A percentile compares a stretch with the other conserved stretches of the same genome.
Evolutionary conservation across 208 protist genomes (phyloP).

Genomic region (Trichomonas tenax): DNA sequence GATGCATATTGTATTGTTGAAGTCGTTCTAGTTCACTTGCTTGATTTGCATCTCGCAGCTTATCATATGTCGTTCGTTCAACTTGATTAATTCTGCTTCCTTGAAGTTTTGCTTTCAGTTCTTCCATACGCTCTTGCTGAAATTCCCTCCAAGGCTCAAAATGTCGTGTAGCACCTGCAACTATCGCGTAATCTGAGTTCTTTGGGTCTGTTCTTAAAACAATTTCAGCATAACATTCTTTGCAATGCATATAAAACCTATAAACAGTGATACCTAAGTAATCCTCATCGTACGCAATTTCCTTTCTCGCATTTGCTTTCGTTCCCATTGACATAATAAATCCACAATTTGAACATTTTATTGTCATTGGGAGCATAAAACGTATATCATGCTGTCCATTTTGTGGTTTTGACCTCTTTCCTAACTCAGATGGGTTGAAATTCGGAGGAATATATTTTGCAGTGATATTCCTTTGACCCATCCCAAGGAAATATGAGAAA

Average conservation of each 20-base stretch:
- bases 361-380: constrained; percentile 61
- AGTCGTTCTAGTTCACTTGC: neutral
- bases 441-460: constrained; percentile 27
- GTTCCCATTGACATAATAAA: constrained; percentile 53
- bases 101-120: neutral
- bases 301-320: constrained; percentile 59
- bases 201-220: constrained; percentile 61
- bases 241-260: constrained; percentile 57
- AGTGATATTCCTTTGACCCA: neutral
- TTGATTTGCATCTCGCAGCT: neutral
- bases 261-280: constrained; percentile 53
- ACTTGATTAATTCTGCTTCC: neutral
- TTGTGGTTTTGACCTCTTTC: constrained; percentile 15
- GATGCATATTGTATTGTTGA: neutral
- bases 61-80: neutral
- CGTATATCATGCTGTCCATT: constrained; percentile 35
- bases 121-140: neutral
- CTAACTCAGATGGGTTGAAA: constrained; percentile 26
- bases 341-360: constrained; percentile 52
- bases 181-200: constrained; percentile 55
- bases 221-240: constrained; percentile 51
- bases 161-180: constrained; percentile 44
- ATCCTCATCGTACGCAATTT: constrained; percentile 48
- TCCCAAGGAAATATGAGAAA: neutral
- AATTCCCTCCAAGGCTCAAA: constrained; percentile 52